Base-by-base conservation (phyloP, 352 stramenopile species). In the Phytophthora kernoviae region DNA sequence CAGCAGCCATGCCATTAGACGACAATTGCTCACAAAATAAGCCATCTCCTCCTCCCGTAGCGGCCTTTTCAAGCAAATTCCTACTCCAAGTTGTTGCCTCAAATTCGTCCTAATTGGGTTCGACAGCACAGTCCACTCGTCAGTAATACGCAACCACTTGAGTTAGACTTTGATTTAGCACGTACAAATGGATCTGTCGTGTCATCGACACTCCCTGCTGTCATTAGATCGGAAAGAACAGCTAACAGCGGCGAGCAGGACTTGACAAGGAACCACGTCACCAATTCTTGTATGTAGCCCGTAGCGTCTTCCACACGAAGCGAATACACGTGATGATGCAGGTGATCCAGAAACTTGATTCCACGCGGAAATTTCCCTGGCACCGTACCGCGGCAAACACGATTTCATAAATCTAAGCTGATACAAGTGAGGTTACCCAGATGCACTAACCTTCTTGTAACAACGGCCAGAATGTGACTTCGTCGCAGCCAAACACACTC, bases 211-310 rank as follows among this genome's bases (percentile, higher is more conserved):
- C 70, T 58, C 2, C 83, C 83, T 5, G 53, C 68, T 1, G 71
- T 58, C 8, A 87, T 59, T 30, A 89, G 79, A n/a, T 73, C 65
- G 4, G 83, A 81, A 27, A 92, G 50, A 0, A 72, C 60, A 32
- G 54, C 54, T n/a, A 92, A 41, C n/a, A 87, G 78, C 26, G 83
- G 79, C 14, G 58, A 64, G n/a, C 67, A 73, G 17, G 75, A 60
- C 44, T 81, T 83, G 1, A 84, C 62, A 24, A 92, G 64, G 26
- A 92, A 68, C 83, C 83, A 91, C 18, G 40, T 70, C 8, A 76
- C 48, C 15, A 92, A 32, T 17, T 63, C 30, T 27, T 71, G 49
- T 21, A 69, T 59, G 20, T 54, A 26, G 9, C 79, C 71, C 5
- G 43, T 42, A 1, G 64, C 52, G 42, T 92, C 83, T 41, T 77